Base-by-base conservation (phyloP, 2,329 filamentous ascomycete species). In the Ophiosphaerella narmari region DNA sequence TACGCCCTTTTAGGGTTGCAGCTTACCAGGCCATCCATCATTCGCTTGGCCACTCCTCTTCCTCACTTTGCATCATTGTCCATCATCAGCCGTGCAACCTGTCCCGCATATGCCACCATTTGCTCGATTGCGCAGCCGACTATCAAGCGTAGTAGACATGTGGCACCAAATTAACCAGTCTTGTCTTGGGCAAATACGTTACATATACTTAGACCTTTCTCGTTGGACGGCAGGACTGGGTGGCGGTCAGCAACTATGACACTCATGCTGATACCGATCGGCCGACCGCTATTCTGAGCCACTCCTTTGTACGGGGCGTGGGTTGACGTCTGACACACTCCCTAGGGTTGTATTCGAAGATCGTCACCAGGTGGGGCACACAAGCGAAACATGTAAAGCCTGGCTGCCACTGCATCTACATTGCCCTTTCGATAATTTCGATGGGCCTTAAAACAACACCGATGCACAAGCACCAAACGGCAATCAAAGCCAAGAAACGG, bases 191-290 rank as follows among this genome's bases (percentile, higher is more conserved):
- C 6, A 29, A 11, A 29, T 6, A 9, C 26, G 36, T 18, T 23
- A 39, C 12, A 39, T 12, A 36, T 7, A 29, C 11, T 31, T 5
- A 6, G n/a, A 24, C 14, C 8, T 12, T 23, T 29, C 21, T 38
- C 32, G 34, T 43, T 36, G 47, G 52, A 43, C 47, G 39, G 29
- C 38, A 39, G 41, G 40, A 55, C 51, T 48, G 57, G 47, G 42
- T 54, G 57, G 52, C 50, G 44, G 52, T 54, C 49, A 60, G 55
- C 59, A 55, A 18, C 24, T 16, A 43, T 42, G 46, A 58, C 46
- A 58, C 50, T 53, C 50, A 55, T 52, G 57, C 51, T 53, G 36
- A 54, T 52, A 36, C 54, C 50, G 43, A 47, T 52, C 51, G 40
- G 41, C 49, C 55, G 44, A 49, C 58, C 42, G 55, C 57, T 46